Evolutionary conservation across 345 rosid genomes (phyloP), one percentile per base, ranked within the genome.

Genomic region (Alliaria petiolata): DNA sequence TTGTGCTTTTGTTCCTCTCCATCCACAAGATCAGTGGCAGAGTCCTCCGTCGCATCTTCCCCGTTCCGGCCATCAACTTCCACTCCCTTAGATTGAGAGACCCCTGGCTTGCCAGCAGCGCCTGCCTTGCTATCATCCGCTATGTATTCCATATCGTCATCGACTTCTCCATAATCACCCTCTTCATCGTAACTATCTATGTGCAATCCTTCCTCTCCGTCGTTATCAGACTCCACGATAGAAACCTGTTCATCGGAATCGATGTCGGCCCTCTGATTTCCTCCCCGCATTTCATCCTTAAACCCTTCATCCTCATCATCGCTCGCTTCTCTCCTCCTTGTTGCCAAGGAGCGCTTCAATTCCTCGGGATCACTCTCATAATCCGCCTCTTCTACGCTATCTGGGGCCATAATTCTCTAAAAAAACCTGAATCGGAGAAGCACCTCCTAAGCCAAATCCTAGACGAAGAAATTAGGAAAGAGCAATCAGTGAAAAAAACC

Each of bases 311-410:
- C 93, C 74, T 93, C 98, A 8, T 93, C 97, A 57, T 93, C 98
- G 68, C 96, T 91, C n/a, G 98, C 98, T 67, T 83, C 81, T 65
- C 96, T 77, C 74, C 92, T 84, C 70, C 96, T 78, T 81, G 86
- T 81, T 6, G 79, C 87, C 69, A 91, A 75, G 8, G 89, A 81
- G 38, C 87, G 80, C 77, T 84, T 87, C 57, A 78, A 81, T 76
- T 89, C 98, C 76, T 89, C 98, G 2, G 92, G 92, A 82, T 93
- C 97, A 65, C 98, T 93, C 67, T 91, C 97, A 55, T 89, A 89
- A 7, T 86, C 89, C 59, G 87, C 72, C 45, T 83, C 95, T 38
- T 81, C 83, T 44, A 83, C 89, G 3, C 69, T 83, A 22, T 43
- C 77, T 17, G 83, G 56, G 28, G 87, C 85, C 93, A 87, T n/a